Evolutionary conservation across 2,329 filamentous ascomycete genomes (phyloP).

Genomic region (Colletotrichum graminicola): DNA sequence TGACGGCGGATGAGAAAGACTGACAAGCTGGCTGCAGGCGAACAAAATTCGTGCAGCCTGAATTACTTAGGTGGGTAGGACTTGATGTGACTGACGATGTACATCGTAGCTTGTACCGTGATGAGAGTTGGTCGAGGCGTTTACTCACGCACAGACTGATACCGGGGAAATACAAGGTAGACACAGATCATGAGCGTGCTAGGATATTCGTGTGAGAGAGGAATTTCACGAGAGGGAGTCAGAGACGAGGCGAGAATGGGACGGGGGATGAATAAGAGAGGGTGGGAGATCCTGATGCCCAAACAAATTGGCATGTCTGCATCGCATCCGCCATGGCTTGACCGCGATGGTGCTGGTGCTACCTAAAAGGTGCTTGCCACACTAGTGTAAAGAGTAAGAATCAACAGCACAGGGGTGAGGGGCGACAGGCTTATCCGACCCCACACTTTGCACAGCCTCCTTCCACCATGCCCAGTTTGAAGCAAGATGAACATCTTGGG

Average conservation of each 20-base stretch:
- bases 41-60: constrained; percentile 14
- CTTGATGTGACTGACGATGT: constrained; percentile 1
- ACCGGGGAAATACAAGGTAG: neutral
- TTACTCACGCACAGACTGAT: constrained; percentile 12
- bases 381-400: constrained; percentile 27
- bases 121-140: neutral
- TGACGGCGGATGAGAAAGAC: constrained; percentile 13
- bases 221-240: neutral
- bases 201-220: constrained; percentile 5
- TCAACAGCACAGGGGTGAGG: constrained; percentile 33
- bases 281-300: constrained; percentile 9
- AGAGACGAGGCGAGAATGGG: neutral
- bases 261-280: neutral
- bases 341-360: constrained; percentile 8
- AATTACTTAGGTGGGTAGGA: neutral
- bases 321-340: constrained; percentile 26
- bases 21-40: constrained; percentile 14
- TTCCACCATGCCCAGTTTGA: constrained; percentile 41
- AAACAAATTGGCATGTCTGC: constrained; percentile 28
- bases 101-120: neutral
- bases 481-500: constrained; percentile 42
- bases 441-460: constrained; percentile 43
- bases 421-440: constrained; percentile 39
- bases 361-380: too few species aligned
- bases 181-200: neutral